phyloP scores from a whole-genome alignment of 2,329 filamentous ascomycete genomes.

The Colletotrichum lentis region DNA sequence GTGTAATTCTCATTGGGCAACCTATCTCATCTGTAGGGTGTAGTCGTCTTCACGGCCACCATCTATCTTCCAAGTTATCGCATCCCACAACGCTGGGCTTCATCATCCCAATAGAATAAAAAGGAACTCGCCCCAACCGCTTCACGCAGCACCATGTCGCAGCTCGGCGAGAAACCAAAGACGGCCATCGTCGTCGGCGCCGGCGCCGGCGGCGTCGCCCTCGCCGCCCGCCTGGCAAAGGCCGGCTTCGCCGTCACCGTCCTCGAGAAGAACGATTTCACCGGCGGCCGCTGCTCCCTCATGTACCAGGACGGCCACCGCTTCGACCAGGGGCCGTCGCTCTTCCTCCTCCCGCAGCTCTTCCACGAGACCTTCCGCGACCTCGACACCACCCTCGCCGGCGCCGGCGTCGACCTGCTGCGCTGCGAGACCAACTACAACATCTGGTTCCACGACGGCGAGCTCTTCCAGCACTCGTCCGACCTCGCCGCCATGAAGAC shows the following conservation, averaged over 20 bases:
- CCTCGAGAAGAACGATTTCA: constrained; percentile 79
- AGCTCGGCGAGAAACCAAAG: constrained; percentile 44
- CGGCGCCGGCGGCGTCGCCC: constrained; percentile 75
- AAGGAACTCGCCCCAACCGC: no score
- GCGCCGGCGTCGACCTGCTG: constrained; percentile 71
- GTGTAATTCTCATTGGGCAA: background rate
- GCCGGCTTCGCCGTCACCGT: constrained; percentile 77
- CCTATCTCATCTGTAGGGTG: background rate
- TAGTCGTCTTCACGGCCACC: background rate
- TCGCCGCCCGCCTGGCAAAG: constrained; percentile 74
- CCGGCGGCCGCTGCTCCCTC: constrained; percentile 75
- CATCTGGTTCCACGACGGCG: constrained; percentile 75
- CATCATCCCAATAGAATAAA: background rate
- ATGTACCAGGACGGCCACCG: constrained; percentile 69
- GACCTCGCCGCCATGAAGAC: constrained; percentile 75
- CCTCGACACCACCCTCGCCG: constrained; percentile 70
- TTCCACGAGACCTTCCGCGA: constrained; percentile 76
- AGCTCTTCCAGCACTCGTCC: constrained; percentile 69
- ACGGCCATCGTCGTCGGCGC: constrained; percentile 53
- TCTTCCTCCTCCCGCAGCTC: constrained; percentile 74
- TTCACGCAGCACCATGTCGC: constrained; percentile 15
- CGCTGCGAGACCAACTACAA: constrained; percentile 81
- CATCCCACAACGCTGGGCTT: no score
- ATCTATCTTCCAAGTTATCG: no score
- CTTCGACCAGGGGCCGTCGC: constrained; percentile 80